Conservation (phyloP, 495 filamentous ascomycete species). For the Neurospora sp. region DNA sequence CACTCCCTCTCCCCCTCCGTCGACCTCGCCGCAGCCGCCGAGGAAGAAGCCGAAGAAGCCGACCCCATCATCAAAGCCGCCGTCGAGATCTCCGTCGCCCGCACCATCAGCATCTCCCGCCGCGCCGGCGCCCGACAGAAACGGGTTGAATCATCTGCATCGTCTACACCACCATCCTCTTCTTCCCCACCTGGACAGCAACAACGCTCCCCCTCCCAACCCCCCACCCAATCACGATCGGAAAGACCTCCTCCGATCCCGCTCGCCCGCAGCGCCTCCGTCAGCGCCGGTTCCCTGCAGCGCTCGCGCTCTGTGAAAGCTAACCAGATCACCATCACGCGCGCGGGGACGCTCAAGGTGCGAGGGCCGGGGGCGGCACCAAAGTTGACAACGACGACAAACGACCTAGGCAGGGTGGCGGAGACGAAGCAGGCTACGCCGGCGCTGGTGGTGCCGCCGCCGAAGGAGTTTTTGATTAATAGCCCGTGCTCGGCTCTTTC, state of each 20-base stretch:
- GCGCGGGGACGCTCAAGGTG: background rate
- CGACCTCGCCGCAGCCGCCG: constrained; percentile 8
- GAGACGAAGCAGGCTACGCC: constrained; percentile 31
- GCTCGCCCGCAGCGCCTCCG: background rate
- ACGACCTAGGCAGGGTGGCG: constrained; percentile 18
- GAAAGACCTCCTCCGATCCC: constrained; percentile 1
- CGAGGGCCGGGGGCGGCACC: constrained; percentile 11
- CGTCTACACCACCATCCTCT: background rate
- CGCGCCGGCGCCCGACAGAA: constrained; percentile 2
- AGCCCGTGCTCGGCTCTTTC: background rate
- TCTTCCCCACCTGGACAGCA: background rate
- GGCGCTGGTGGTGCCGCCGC: constrained; percentile 20
- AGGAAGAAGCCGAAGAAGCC: constrained; percentile 19
- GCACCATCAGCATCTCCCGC: constrained; percentile 49
- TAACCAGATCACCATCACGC: constrained; percentile 1
- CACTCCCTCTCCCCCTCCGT: constrained; percentile 18
- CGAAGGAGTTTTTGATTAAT: background rate
- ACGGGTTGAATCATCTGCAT: background rate
- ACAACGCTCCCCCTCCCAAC: constrained; percentile 39
- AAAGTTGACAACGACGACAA: constrained; percentile 12
- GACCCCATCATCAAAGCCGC: constrained; percentile 33
- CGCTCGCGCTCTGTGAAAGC: constrained; percentile 3
- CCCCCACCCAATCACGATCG: constrained; percentile 17
- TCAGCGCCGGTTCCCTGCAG: constrained; percentile 5
- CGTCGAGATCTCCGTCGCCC: constrained; percentile 48